phyloP scores from a whole-genome alignment of 352 stramenopile species.

The Pythium aristosporum region DNA sequence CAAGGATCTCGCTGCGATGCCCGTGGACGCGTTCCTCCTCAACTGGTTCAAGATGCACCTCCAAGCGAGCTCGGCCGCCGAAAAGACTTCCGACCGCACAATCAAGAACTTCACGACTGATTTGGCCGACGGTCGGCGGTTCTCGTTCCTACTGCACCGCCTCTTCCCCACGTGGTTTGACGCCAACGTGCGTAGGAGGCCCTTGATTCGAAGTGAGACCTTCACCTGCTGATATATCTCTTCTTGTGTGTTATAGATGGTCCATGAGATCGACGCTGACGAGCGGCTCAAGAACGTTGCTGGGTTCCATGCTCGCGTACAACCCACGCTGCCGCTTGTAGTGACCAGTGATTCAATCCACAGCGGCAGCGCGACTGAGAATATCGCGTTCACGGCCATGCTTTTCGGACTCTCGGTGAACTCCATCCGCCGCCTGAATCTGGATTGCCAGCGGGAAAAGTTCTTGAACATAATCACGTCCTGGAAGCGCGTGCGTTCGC shows the following conservation, averaged over 20 bases:
- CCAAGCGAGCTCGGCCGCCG: slow-evolving; percentile 51
- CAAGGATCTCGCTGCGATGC: slow-evolving; percentile 66
- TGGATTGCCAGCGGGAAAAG: slow-evolving; percentile 34
- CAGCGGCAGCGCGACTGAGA: slow-evolving; percentile 55
- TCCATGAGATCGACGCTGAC: slow-evolving; percentile 73
- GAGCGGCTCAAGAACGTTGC: slow-evolving; percentile 69
- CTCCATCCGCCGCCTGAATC: slow-evolving; percentile 28
- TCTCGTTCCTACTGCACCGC: slow-evolving; percentile 70
- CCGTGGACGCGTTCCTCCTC: slow-evolving; percentile 69
- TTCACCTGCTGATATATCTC: not conserved
- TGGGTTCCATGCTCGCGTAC: slow-evolving; percentile 61
- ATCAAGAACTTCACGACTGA: slow-evolving; percentile 83
- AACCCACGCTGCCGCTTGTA: slow-evolving; percentile 60
- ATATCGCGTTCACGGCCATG: slow-evolving; percentile 78
- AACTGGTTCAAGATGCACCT: slow-evolving; percentile 81
- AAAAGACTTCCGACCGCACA: slow-evolving; percentile 63
- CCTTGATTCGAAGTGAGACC: not conserved
- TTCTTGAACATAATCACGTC: slow-evolving; percentile 51
- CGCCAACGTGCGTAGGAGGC: slow-evolving; percentile 33
- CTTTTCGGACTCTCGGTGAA: slow-evolving; percentile 66
- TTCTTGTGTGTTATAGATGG: slow-evolving; percentile 46
- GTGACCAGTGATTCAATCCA: slow-evolving; percentile 77
- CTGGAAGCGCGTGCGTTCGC: slow-evolving; percentile 70
- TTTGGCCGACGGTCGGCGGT: slow-evolving; percentile 57
- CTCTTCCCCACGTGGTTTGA: slow-evolving; percentile 78